Base-by-base conservation (phyloP, 1,139 yeast species). In the Meyerozyma guilliermondii region DNA sequence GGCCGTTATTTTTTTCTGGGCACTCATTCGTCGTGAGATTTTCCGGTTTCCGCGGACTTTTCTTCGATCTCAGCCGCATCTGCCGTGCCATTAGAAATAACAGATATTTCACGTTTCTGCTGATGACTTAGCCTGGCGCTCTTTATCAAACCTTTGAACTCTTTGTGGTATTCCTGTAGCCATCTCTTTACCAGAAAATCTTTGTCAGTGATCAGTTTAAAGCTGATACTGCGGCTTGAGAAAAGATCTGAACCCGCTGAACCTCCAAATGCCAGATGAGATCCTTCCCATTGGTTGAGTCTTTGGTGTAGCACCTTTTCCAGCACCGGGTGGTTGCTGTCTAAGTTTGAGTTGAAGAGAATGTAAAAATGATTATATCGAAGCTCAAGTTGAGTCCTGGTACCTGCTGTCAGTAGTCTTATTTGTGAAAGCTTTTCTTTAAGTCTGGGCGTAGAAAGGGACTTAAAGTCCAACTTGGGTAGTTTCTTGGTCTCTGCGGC, bases 281-380 rank as follows among this genome's bases (percentile, higher is more conserved):
- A 59, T 10, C 67, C 57, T 53, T 91, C 97, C 96, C 96, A 87
- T 51, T 78, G 79, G 24, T 65, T 62, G 39, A 91, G 65, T 46
- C 74, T 76, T 44, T 74, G 77, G 40, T 78, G 65, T 38, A 91
- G 58, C 5, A 77, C 74, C 38, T 66, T 62, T 24, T 78, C 81
- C 16, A 78, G 62, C 5, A 76, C 77, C 0, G 96, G 97, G 24
- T 69, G 70, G 40, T 77, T 68, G n/a, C 89, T 76, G 55, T 89
- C 97, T 40, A 83, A 73, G 54, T 89, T 89, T 14, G 96, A 83
- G 55, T 91, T 91, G 80, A 83, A 86, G 13, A 89, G 58, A 30
- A 84, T 80, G 47, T 86, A 80, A 67, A 83, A 91, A 50, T 91
- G 95, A 46, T 81, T 81, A 57, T 85, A 86, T 38, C 98, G 67